A percentile compares a stretch with the other conserved stretches of the same genome.
phyloP scores from a whole-genome alignment of 805 yeast genomes.

The Yamadazyma tumulicola region DNA sequence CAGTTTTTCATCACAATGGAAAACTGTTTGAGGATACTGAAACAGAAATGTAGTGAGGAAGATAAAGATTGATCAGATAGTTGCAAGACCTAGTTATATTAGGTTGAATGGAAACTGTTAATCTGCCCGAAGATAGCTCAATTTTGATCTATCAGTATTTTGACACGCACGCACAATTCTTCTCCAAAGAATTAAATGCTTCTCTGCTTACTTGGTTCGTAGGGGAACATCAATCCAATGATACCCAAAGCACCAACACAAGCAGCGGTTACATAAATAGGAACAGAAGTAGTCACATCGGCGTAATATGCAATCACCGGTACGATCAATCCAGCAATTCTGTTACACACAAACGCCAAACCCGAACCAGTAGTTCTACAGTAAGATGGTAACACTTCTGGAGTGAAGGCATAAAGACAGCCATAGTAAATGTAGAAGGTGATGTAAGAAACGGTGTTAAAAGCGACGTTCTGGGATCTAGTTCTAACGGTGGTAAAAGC shows the following conservation, averaged over 20 bases:
- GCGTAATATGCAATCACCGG: conserved; percentile 37
- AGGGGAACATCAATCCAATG: conserved; percentile 29
- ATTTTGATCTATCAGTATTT: too few species aligned
- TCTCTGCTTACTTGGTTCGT: conserved; percentile 28
- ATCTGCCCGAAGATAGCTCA: too few species aligned
- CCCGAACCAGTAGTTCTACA: conserved; percentile 37
- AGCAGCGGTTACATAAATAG: conserved; percentile 37
- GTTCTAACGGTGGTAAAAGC: conserved; percentile 62
- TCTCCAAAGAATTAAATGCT: conserved; percentile 18
- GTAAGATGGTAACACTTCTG: conserved; percentile 34
- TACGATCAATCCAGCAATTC: conserved; percentile 31
- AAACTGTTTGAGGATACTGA: too few species aligned
- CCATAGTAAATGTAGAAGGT: conserved; percentile 32
- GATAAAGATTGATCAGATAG: too few species aligned
- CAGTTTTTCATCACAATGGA: too few species aligned
- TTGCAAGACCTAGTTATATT: too few species aligned
- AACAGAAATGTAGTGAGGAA: too few species aligned
- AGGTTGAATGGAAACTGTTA: too few species aligned
- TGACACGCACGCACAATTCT: too few species aligned
- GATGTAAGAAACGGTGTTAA: conserved; percentile 51
- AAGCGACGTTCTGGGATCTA: conserved; percentile 36
- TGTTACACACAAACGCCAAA: conserved; percentile 29
- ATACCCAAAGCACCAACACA: conserved; percentile 30
- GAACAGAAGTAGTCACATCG: conserved; percentile 23
- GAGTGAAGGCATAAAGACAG: conserved; percentile 34